These are phyloP conservation scores for Colletotrichum orbiculare DNA, from an alignment of 2,329 filamentous ascomycete species.

Conservation along the genomic window DNA sequence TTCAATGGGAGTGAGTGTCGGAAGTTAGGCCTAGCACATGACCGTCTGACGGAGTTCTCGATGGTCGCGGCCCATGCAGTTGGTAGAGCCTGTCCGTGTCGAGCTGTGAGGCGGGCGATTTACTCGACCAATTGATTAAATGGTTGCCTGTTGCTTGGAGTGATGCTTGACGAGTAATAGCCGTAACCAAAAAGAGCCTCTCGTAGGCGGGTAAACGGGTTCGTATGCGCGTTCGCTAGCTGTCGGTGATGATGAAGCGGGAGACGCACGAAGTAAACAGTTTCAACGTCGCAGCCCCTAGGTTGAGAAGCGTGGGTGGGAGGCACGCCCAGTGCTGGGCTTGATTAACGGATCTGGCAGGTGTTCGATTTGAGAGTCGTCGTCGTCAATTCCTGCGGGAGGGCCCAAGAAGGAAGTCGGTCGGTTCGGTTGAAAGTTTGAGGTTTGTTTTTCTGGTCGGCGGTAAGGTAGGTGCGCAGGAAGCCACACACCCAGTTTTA, in stretches of 20 bases:
- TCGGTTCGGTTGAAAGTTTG: slow-evolving; percentile 7
- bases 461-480: slow-evolving; percentile 13
- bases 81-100: neutral
- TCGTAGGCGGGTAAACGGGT: slow-evolving; percentile 39
- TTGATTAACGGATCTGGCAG: slow-evolving; percentile 11
- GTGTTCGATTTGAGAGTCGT: slow-evolving; percentile 9
- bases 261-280: slow-evolving; percentile 29
- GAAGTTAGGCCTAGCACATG: slow-evolving; percentile 28
- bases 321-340: slow-evolving; percentile 8
- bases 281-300: neutral
- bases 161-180: slow-evolving; percentile 43
- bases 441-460: neutral
- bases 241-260: slow-evolving; percentile 9
- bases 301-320: slow-evolving; percentile 22
- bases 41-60: slow-evolving; percentile 15
- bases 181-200: slow-evolving; percentile 47
- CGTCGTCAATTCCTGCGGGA: neutral
- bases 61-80: slow-evolving; percentile 11
- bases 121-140: slow-evolving; percentile 16
- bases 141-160: slow-evolving; percentile 38
- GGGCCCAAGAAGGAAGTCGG: slow-evolving; percentile 23
- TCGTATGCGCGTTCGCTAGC: slow-evolving; percentile 6
- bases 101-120: neutral
- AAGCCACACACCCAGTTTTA: slow-evolving; percentile 9
- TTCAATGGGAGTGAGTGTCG: slow-evolving; percentile 13